Conservation (phyloP, 1,284 basidiomycete species). For the Anthracocystis panici-leucophaei region DNA sequence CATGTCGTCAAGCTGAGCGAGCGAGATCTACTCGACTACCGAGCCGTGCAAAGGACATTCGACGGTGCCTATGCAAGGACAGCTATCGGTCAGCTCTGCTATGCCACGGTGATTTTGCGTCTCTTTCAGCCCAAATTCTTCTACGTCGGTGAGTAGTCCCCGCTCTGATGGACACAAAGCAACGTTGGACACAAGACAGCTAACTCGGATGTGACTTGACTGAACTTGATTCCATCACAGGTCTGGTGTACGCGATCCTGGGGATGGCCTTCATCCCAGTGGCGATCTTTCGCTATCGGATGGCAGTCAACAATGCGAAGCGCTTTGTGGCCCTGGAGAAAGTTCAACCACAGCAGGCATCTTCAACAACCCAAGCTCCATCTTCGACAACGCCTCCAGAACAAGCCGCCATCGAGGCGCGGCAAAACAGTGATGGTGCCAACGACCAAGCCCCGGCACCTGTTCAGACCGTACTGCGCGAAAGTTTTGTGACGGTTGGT, state of each 20-base stretch:
- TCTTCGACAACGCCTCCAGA: background rate
- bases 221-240: background rate
- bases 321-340: slow-evolving; percentile 33
- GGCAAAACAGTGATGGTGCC: slow-evolving; percentile 70
- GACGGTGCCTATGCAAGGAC: slow-evolving; percentile 83
- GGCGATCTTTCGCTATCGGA: slow-evolving; percentile 71
- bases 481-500: slow-evolving; percentile 83
- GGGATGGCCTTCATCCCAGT: slow-evolving; percentile 67
- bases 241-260: slow-evolving; percentile 17
- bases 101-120: slow-evolving; percentile 79
- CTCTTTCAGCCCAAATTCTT: slow-evolving; percentile 73
- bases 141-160: slow-evolving; percentile 31
- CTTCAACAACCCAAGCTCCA: background rate
- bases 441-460: slow-evolving; percentile 70
- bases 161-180: background rate
- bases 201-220: background rate
- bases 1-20: slow-evolving; percentile 42
- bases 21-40: slow-evolving; percentile 74
- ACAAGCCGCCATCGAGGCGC: background rate
- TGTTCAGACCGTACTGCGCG: slow-evolving; percentile 74
- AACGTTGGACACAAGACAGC: too few relatives aligned
- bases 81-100: slow-evolving; percentile 80
- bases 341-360: slow-evolving; percentile 4
- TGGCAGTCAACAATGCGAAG: slow-evolving; percentile 54
- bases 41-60: slow-evolving; percentile 82